Base-by-base conservation (phyloP, 75 land plant genomes). In the Pinus tabuliformis region DNA sequence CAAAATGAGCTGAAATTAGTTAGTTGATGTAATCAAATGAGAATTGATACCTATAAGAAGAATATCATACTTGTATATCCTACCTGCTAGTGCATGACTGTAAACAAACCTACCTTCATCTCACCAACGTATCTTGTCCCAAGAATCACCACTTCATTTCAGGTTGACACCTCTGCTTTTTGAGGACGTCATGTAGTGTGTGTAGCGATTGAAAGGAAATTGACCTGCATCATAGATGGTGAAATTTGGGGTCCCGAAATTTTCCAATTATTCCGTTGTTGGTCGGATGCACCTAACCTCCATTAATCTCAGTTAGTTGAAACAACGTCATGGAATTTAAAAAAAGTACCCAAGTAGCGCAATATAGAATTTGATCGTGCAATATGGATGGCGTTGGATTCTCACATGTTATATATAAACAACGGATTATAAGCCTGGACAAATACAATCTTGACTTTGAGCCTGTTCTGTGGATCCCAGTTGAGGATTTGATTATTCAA, bases 351-450 rank as follows among this genome's bases (percentile, higher is more conserved):
- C 52, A 45, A 45, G 1, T 45, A 7, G 52, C 26, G 26, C 26
- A 26, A 26, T 26, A 26, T 26, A 26, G 26, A 26, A 26, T 26
- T 26, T 26, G 26, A 26, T 26, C 26, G 0, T 45, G 52, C 52
- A 45, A 45, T 45, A 1, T 6, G 12, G 63, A 62, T 4, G 28
- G 52, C 61, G 26, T 26, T 26, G 26, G 26, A 26, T 62, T 24
- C 80, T 77, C 39, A 84, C 86, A 84, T 84, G 86, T 84, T 84
- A 76, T 84, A 74, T 83, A 84, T 84, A 57, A 84, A 84, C 22
- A 84, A 76, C 6, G 86, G 77, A 65, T 84, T 83, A 62, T 84
- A 84, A 12, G 86, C 83, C 18, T 83, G 78, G 24, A 83, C 76
- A 59, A 83, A 84, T 58, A 84, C 81, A 54, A 84, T 84, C 54